A percentile compares a stretch with the other conserved stretches of the same genome.
Evolutionary conservation across 768 basidiomycete species (phyloP).

Genomic region (Suillus alpinus): DNA sequence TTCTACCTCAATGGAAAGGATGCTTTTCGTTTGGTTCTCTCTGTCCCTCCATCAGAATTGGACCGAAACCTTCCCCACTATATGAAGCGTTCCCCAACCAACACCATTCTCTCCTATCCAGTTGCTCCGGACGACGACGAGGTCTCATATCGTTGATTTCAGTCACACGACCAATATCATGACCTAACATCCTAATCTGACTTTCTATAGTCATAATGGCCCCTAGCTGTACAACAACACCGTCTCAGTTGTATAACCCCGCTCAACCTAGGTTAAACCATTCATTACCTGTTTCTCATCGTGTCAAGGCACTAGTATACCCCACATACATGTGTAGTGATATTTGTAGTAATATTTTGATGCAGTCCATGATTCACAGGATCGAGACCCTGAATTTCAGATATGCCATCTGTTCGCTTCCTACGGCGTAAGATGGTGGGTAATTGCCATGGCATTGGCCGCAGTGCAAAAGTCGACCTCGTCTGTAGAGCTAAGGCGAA

Average conservation of each 20-base stretch:
- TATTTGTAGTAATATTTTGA: constrained; percentile 3
- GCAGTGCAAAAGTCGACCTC: background rate
- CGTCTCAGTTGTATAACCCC: background rate
- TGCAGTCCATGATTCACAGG: background rate
- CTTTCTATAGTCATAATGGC: constrained; percentile 1
- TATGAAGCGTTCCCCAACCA: constrained; percentile 15
- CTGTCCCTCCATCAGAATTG: constrained; percentile 41
- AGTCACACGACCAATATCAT: constrained; percentile 3
- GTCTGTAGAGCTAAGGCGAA: background rate
- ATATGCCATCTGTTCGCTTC: background rate
- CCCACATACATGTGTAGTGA: constrained; percentile 3
- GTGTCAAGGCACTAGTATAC: constrained; percentile 2
- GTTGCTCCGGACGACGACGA: constrained; percentile 29
- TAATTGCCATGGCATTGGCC: background rate
- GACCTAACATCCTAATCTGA: background rate
- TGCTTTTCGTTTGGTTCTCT: constrained; percentile 80
- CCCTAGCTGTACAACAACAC: background rate
- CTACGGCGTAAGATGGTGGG: background rate
- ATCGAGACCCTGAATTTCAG: background rate
- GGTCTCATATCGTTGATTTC: background rate
- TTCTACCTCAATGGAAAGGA: constrained; percentile 99
- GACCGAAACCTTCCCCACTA: constrained; percentile 15
- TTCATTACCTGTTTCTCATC: background rate
- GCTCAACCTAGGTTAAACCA: background rate
- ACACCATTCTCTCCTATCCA: constrained; percentile 17